These are phyloP conservation scores for Pyrenula massariospora DNA, from an alignment of 495 filamentous ascomycete genomes.

Conservation along the genomic window DNA sequence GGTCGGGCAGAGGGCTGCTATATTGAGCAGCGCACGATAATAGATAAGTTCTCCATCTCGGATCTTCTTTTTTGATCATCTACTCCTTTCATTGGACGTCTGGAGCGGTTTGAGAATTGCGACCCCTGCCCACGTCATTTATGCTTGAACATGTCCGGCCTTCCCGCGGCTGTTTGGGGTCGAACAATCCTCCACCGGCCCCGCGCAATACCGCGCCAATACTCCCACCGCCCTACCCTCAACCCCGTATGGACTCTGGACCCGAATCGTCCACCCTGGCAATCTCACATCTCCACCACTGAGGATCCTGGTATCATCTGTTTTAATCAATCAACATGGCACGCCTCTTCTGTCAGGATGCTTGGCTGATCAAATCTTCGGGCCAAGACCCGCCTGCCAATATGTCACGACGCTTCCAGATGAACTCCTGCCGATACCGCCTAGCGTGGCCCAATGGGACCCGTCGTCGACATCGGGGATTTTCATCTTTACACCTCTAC, in stretches of 20 bases:
- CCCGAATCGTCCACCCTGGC: not conserved
- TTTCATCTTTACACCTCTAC: not conserved
- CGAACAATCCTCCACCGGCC: not conserved
- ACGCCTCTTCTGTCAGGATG: not conserved
- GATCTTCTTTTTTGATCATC: not conserved
- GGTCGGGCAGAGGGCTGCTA: not conserved
- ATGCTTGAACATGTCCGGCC: not conserved
- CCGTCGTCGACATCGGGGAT: not conserved
- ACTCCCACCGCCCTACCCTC: not conserved
- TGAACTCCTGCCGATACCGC: not conserved
- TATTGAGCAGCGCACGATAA: not conserved
- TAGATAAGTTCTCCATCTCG: not conserved
- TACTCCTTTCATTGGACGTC: not conserved
- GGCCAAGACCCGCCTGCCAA: not conserved
- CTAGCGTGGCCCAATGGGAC: not conserved
- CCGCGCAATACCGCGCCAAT: not conserved
- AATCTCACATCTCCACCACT: not conserved
- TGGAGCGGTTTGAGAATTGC: not conserved
- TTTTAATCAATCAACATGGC: not conserved
- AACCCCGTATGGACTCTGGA: not conserved
- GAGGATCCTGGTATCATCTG: not conserved
- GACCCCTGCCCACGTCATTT: not conserved
- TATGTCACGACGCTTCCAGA: not conserved
- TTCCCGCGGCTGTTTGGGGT: not conserved
- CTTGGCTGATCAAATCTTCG: not conserved